Base-by-base conservation (phyloP, 2,329 filamentous ascomycete genomes). In the Bisporella sp. region DNA sequence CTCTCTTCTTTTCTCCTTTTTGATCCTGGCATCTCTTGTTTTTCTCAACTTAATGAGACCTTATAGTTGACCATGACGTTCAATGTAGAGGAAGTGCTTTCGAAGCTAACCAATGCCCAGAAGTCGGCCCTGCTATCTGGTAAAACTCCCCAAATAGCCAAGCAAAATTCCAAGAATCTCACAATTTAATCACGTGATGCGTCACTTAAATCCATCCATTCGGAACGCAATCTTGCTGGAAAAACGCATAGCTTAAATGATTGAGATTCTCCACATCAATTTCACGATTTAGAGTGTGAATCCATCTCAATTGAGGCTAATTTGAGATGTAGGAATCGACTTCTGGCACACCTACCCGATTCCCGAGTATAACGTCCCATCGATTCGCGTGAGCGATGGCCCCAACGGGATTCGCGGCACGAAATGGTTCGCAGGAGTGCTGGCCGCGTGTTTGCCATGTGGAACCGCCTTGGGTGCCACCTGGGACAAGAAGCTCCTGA, bases 401-500 rank as follows among this genome's bases (percentile, higher is more conserved):
- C 65, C 65, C 6, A 68, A 67, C 35, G 66, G 66, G 8, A 59
- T 65, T 8, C 62, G 66, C 37, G 66, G 66, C 11, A 65, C 60
- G 11, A 57, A 52, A 32, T 64, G 60, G 45, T 63, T 64, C 46
- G 60, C 59, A 45, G 61, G 62, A 73, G 60, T 71, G 67, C 57
- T 72, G 68, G 67, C 72, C 3, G 71, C 71, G 1, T 73, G 71
- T 52, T 62, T 74, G 6, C 71, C 72, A 2, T 72, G 69, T 50
- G 70, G 68, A 28, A 69, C 70, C 5, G 68, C 67, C 6, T 64
- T 74, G 5, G 85, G 79, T 28, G 81, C 83, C 4, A 85, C 85
- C 6, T 89, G 82, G 77, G 80, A 86, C 64, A 76, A 76, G 51
- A 68, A 73, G n/a, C 73, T 87, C 40, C 78, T 84, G 50, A 81